Evolutionary conservation across 495 filamentous ascomycete genomes (phyloP).

Genomic region (Hypoxylon fuscum): DNA sequence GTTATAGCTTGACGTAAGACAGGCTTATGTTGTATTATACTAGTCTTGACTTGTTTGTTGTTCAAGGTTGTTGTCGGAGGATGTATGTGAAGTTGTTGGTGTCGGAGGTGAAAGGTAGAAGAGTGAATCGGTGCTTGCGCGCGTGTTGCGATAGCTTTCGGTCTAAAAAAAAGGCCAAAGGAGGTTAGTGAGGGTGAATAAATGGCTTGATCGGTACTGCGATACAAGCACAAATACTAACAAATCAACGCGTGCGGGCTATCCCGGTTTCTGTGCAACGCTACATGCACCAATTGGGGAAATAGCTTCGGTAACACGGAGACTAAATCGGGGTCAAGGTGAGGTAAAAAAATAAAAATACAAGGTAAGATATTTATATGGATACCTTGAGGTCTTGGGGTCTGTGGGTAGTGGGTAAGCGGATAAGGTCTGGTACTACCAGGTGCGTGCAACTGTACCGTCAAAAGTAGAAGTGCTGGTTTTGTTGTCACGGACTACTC

Average conservation of each 20-base stretch:
- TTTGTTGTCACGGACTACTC: too few relatives aligned
- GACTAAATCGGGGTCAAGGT: conserved; percentile 22
- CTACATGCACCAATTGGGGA: conserved; percentile 31
- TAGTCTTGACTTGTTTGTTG: too few relatives aligned
- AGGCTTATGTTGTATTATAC: background rate
- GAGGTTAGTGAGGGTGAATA: conserved; percentile 21
- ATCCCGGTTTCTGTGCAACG: conserved; percentile 37
- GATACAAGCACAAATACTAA: background rate
- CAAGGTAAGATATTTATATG: background rate
- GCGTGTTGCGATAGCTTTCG: conserved; percentile 22
- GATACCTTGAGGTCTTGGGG: background rate
- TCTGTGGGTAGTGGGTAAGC: background rate
- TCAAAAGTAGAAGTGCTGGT: too few relatives aligned
- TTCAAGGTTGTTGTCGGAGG: background rate
- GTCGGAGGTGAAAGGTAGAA: background rate
- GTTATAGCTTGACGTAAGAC: conserved; percentile 8
- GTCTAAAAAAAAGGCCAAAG: conserved; percentile 24
- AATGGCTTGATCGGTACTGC: conserved; percentile 17
- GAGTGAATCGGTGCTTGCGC: background rate
- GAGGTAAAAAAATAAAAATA: conserved; percentile 1
- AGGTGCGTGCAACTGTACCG: too few relatives aligned
- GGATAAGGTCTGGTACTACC: too few relatives aligned
- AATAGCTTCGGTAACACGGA: conserved; percentile 23
- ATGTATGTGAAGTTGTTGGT: background rate
- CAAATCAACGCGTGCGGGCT: conserved; percentile 30